These are phyloP conservation scores for Aureobasidium sp. DNA, from an alignment of 2,329 filamentous ascomycete genomes.

Conservation along the genomic window DNA sequence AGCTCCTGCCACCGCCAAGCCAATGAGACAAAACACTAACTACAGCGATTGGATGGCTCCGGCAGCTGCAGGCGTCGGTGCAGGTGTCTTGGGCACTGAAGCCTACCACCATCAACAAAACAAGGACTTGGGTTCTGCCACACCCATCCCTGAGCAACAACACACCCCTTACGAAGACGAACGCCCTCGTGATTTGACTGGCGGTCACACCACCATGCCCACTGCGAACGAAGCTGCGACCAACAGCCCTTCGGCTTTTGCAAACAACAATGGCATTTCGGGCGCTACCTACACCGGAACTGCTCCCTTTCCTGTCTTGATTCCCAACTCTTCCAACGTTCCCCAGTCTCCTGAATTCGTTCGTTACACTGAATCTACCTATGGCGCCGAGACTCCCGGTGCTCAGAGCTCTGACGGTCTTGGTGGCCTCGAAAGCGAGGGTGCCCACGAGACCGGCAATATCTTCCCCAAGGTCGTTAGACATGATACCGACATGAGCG, in stretches of 20 bases:
- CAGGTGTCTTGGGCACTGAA: slow-evolving; percentile 26
- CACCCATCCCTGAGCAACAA: neutral
- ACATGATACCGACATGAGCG: slow-evolving; percentile 42
- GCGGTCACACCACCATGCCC: neutral
- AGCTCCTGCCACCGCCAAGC: slow-evolving; percentile 34
- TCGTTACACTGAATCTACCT: neutral
- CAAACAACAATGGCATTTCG: neutral
- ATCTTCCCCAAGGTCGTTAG: slow-evolving; percentile 44
- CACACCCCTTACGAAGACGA: neutral
- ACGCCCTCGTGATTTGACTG: slow-evolving; percentile 1
- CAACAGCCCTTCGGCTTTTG: neutral
- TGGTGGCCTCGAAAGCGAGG: slow-evolving; percentile 28
- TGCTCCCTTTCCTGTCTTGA: slow-evolving; percentile 5
- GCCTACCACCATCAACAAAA: slow-evolving; percentile 21
- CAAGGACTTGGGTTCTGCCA: neutral
- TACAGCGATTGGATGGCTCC: slow-evolving; percentile 49
- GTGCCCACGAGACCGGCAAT: slow-evolving; percentile 31
- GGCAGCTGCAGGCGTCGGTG: slow-evolving; percentile 32
- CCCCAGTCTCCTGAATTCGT: neutral
- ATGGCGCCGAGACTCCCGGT: neutral
- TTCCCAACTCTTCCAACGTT: neutral
- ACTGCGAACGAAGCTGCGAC: neutral
- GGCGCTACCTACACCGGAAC: slow-evolving; percentile 3
- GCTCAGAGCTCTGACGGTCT: slow-evolving; percentile 16
- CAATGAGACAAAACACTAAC: slow-evolving; percentile 31